These are phyloP conservation scores for Geoglossum glabrum DNA, from an alignment of 495 filamentous ascomycete genomes.

Conservation along the genomic window DNA sequence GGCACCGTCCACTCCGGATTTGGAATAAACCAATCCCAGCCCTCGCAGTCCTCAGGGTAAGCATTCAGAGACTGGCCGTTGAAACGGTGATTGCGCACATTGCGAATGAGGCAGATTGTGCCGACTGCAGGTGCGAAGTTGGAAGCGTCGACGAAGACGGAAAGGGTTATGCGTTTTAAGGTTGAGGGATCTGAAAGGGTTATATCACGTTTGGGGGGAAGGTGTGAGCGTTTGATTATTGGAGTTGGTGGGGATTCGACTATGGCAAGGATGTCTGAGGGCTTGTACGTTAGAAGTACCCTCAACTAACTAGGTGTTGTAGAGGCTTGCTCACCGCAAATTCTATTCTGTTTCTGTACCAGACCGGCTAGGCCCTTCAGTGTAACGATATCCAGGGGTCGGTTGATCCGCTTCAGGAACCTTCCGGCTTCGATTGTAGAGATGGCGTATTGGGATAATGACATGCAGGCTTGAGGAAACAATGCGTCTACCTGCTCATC, in stretches of 20 bases:
- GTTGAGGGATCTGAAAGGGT: conserved; percentile 13
- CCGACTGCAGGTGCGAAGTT: conserved; percentile 10
- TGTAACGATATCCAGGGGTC: conserved; percentile 4
- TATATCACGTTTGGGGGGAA: conserved; percentile 11
- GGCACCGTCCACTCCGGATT: background rate
- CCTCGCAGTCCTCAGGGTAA: conserved; percentile 9
- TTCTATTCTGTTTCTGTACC: background rate
- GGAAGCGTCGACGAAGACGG: conserved; percentile 12
- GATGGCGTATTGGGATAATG: conserved; percentile 6
- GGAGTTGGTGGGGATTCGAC: conserved; percentile 6
- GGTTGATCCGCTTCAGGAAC: conserved; percentile 5
- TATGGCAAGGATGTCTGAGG: conserved; percentile 10
- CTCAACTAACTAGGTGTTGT: background rate
- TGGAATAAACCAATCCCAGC: conserved; percentile 13
- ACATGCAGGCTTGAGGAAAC: background rate
- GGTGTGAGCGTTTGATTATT: conserved; percentile 7
- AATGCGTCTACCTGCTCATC: background rate
- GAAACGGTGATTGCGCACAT: conserved; percentile 11
- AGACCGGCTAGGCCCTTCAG: conserved; percentile 8
- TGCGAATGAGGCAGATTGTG: conserved; percentile 12
- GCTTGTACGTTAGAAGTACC: background rate
- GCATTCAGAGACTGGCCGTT: conserved; percentile 11
- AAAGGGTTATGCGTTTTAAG: conserved; percentile 8
- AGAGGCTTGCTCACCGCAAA: background rate
- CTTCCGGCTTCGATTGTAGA: conserved; percentile 1